These are phyloP conservation scores for Rhizopus arrhizus DNA, from an alignment of 371 early-diverging fungal species.

Conservation along the genomic window DNA sequence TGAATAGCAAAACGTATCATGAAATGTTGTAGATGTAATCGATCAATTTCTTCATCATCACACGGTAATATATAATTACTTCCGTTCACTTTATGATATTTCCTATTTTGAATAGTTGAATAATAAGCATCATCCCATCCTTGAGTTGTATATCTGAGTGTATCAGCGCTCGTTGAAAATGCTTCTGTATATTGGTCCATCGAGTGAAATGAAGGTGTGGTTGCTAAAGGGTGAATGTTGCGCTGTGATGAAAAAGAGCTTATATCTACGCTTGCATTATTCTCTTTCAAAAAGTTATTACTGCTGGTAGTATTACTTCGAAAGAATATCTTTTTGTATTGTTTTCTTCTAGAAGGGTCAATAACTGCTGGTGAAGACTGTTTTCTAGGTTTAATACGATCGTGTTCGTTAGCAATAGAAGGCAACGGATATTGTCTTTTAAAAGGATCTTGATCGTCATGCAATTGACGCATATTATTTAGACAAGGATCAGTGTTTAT, in stretches of 20 bases:
- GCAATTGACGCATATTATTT: slow-evolving; percentile 25
- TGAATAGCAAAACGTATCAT: slow-evolving; percentile 57
- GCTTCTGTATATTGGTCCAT: slow-evolving; percentile 5
- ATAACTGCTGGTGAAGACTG: slow-evolving; percentile 40
- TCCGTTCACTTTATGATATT: slow-evolving; percentile 26
- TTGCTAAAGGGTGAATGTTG: slow-evolving; percentile 10
- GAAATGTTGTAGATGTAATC: slow-evolving; percentile 48
- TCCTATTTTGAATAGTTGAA: slow-evolving; percentile 24
- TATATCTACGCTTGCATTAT: neutral
- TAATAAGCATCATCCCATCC: neutral
- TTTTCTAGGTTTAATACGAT: slow-evolving; percentile 41
- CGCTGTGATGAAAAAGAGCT: slow-evolving; percentile 3
- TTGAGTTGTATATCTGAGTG: slow-evolving; percentile 10
- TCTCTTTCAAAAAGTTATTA: slow-evolving; percentile 1
- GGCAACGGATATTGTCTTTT: slow-evolving; percentile 45
- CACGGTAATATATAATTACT: slow-evolving; percentile 47
- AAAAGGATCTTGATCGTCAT: slow-evolving; percentile 25
- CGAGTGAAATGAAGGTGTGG: slow-evolving; percentile 3
- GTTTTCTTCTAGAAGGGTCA: slow-evolving; percentile 8
- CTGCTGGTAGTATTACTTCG: slow-evolving; percentile 9
- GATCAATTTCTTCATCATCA: slow-evolving; percentile 52
- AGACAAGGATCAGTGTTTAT: slow-evolving; percentile 31
- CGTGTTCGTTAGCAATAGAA: slow-evolving; percentile 23
- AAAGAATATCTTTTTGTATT: slow-evolving; percentile 14
- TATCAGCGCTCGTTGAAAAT: neutral